phyloP scores from a whole-genome alignment of 306 rosid genomes.

The Begonia masoniana region DNA sequence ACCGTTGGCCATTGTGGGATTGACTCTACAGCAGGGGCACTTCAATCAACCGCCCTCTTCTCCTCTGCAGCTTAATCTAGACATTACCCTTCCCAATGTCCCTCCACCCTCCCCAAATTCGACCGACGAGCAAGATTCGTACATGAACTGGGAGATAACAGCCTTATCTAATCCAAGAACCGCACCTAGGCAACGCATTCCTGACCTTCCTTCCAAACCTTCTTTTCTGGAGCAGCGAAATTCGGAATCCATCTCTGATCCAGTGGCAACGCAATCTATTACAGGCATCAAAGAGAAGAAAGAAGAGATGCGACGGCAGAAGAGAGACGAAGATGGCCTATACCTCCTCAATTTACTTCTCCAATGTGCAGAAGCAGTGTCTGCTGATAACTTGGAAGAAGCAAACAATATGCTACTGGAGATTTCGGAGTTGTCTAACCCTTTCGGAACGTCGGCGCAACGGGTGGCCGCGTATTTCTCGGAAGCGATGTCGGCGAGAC shows the following conservation, averaged over 20 bases:
- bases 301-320: conserved; percentile 63
- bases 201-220: conserved; percentile 7
- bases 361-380: conserved; percentile 90
- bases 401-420: conserved; percentile 74
- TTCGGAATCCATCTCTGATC: not conserved
- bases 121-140: no score
- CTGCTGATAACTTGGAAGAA: conserved; percentile 73
- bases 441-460: conserved; percentile 89
- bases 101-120: not conserved
- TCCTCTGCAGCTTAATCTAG: conserved; percentile 14
- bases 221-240: conserved; percentile 16
- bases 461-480: conserved; percentile 97
- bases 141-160: no score
- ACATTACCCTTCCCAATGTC: conserved; percentile 3
- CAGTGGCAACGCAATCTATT: no score
- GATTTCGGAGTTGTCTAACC: conserved; percentile 78
- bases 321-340: conserved; percentile 77
- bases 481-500: conserved; percentile 88
- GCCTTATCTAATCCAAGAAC: no score
- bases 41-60: conserved; percentile 8
- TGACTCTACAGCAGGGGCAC: conserved; percentile 12
- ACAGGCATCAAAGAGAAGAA: conserved; percentile 29
- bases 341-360: conserved; percentile 79
- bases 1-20: not conserved
- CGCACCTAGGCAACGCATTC: no score